Conservation (phyloP, 2,329 filamentous ascomycete species). For the Talaromyces atroroseus region DNA sequence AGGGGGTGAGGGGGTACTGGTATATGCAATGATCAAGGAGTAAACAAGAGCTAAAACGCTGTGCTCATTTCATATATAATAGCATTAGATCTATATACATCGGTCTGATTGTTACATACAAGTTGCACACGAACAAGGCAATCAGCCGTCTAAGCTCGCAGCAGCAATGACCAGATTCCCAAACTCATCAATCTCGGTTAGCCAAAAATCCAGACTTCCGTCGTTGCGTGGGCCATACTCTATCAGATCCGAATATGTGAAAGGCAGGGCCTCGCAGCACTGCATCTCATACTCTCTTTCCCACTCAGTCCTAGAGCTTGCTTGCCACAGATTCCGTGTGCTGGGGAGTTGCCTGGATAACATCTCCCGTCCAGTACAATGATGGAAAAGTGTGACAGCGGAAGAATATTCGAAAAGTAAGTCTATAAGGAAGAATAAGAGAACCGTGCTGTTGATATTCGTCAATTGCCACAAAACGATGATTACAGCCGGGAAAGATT, state of each 20-base stretch:
- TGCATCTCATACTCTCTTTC: slow-evolving; percentile 2
- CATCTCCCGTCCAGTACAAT: not conserved
- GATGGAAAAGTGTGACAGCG: slow-evolving; percentile 1
- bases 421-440: not conserved
- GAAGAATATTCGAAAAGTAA: not conserved
- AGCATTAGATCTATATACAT: not conserved
- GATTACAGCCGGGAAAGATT: not conserved
- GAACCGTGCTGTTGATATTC: not conserved
- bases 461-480: too few species aligned
- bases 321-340: slow-evolving; percentile 4
- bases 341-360: not conserved
- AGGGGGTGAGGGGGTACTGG: slow-evolving; percentile 9
- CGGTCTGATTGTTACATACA: too few species aligned
- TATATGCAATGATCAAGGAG: slow-evolving; percentile 14
- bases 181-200: slow-evolving; percentile 7
- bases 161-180: slow-evolving; percentile 7
- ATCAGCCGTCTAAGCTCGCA: slow-evolving; percentile 1
- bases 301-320: not conserved
- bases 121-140: not conserved
- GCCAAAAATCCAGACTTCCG: slow-evolving; percentile 4
- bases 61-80: not conserved
- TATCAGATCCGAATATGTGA: slow-evolving; percentile 4
- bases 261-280: not conserved
- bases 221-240: not conserved
- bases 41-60: not conserved